A percentile compares a stretch with the other conserved stretches of the same genome.
Evolutionary conservation across 768 basidiomycete species (phyloP).

Genomic region (Tricholoma sp.): DNA sequence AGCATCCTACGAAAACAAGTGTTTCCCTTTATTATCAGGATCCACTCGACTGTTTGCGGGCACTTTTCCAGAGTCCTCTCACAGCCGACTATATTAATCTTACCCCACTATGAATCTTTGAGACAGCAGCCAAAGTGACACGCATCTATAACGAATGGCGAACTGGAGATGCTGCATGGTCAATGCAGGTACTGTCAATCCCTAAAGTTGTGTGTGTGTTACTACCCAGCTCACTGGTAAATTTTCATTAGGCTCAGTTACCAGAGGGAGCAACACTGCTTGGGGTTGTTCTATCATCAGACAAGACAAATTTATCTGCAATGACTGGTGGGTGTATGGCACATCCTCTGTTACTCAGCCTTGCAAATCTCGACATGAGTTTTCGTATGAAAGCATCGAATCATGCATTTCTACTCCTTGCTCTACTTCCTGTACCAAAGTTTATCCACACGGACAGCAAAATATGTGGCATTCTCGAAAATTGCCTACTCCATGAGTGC

Average conservation of each 20-base stretch:
- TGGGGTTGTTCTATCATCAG: slow-evolving; percentile 14
- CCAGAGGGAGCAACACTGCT: slow-evolving; percentile 14
- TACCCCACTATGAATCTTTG: slow-evolving; percentile 11
- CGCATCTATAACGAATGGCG: neutral
- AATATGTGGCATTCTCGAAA: slow-evolving; percentile 19
- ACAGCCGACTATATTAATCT: slow-evolving; percentile 21
- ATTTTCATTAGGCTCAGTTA: slow-evolving; percentile 10
- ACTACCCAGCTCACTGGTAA: neutral
- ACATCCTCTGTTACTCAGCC: slow-evolving; percentile 10
- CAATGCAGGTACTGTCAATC: neutral
- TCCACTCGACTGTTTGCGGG: slow-evolving; percentile 22
- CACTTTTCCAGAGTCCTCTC: slow-evolving; percentile 20
- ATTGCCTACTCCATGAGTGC: slow-evolving; percentile 21
- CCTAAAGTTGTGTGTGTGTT: too few species aligned
- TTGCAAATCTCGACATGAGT: slow-evolving; percentile 9
- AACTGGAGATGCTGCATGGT: neutral
- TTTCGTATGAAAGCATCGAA: slow-evolving; percentile 12
- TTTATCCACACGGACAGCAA: neutral
- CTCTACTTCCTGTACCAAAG: slow-evolving; percentile 18
- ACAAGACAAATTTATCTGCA: slow-evolving; percentile 16
- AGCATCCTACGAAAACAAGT: neutral
- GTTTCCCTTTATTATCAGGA: neutral
- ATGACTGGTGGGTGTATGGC: slow-evolving; percentile 12
- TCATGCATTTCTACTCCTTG: slow-evolving; percentile 13
- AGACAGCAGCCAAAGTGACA: slow-evolving; percentile 5